Evolutionary conservation across 306 rosid genomes (phyloP), one percentile per base, ranked within the genome.

Genomic region (Sphenostylis stenocarpa): DNA sequence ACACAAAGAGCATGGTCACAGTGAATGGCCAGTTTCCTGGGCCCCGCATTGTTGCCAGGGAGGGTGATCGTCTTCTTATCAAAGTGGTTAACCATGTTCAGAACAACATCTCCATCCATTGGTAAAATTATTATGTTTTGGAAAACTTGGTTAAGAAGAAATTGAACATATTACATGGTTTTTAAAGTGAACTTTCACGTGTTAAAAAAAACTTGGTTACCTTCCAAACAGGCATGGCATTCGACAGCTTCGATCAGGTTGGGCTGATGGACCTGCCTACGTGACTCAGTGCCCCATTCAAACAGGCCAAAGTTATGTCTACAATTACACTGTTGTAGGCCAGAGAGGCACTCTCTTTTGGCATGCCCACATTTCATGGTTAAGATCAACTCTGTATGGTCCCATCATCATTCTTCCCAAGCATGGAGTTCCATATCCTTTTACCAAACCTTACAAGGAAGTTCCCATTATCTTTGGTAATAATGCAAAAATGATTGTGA

Each of bases 281-380:
- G 83, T 88, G 57, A 85, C 96, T 5, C 91, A 90, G 16, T 88
- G 93, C 62, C 96, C 93, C 1, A 90, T 90, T 10, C 96, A 90
- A 84, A 86, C 58, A 2, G 85, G 93, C 7, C 83, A 83, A 41
- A 86, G 82, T 23, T 90, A 85, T 86, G 90, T 88, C 5, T 91
- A 91, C 76, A 91, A 88, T 76, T 91, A 43, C 83, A 88, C 91
- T 13, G 67, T 88, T 20, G 70, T 62, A 1, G 91, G 89, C 2
- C 96, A 91, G 24, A 80, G 93, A 84, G 93, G 93, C 31, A 88
- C 93, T 72, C 91, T 91, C 64, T 86, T 68, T 29, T 87, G 89
- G 91, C 93, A 88, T 79, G 96, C 96, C 1, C 93, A 91, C 58
- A 76, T 87, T 16, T 85, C 91, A 4, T 91, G 96, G 96, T 63